phyloP scores from a whole-genome alignment of 139 green algal species.

The Diplosphaera chodatii region DNA sequence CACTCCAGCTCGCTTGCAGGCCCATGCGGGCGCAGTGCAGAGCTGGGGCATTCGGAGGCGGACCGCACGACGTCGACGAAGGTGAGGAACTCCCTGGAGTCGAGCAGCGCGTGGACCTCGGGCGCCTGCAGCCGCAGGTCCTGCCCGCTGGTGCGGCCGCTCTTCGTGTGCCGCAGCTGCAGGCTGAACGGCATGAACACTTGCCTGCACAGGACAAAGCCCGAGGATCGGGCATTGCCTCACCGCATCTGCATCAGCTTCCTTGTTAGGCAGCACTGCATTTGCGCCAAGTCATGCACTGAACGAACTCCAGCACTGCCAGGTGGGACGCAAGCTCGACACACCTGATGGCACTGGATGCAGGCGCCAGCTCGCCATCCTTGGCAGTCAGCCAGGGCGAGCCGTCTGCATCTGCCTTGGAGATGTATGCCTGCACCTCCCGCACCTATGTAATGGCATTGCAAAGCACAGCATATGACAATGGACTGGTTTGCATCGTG shows the following conservation, averaged over 20 bases:
- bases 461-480: too few relatives aligned
- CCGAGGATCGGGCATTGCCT: too few relatives aligned
- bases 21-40: too few relatives aligned
- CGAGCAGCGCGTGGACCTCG: slow-evolving; percentile 41
- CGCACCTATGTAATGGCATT: too few relatives aligned
- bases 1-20: too few relatives aligned
- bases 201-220: slow-evolving; percentile 1
- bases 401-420: slow-evolving; percentile 30
- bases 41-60: too few relatives aligned
- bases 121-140: slow-evolving; percentile 31
- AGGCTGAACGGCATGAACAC: slow-evolving; percentile 45
- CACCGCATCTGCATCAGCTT: too few relatives aligned
- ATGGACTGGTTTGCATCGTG: too few relatives aligned
- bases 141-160: slow-evolving; percentile 2
- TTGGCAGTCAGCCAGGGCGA: not conserved
- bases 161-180: slow-evolving; percentile 34
- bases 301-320: too few relatives aligned
- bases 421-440: slow-evolving; percentile 33
- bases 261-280: too few relatives aligned
- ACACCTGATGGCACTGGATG: not conserved
- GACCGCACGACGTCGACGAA: slow-evolving; percentile 42
- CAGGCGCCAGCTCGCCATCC: not conserved
- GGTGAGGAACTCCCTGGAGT: slow-evolving; percentile 61
- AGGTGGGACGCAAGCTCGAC: not conserved
- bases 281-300: too few relatives aligned